Evolutionary conservation across 2,329 filamentous ascomycete genomes (phyloP).

Genomic region (Gliomastix tumulicola): DNA sequence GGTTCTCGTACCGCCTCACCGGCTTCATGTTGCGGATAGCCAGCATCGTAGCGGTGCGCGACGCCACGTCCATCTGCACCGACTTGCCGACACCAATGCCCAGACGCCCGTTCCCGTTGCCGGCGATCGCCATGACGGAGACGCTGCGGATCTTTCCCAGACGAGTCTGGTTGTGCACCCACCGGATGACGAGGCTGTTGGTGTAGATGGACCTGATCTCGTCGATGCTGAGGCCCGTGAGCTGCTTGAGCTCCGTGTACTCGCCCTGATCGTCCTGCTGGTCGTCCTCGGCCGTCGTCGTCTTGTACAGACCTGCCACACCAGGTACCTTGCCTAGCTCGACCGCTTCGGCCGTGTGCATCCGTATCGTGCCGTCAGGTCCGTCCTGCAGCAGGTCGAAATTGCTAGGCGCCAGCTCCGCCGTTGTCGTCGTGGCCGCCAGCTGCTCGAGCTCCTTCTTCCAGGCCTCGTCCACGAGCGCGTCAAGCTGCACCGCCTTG

Average conservation of each 20-base stretch:
- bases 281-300: slow-evolving; percentile 40
- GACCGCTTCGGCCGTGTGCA: slow-evolving; percentile 36
- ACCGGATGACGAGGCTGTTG: slow-evolving; percentile 68
- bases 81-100: slow-evolving; percentile 90
- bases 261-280: slow-evolving; percentile 42
- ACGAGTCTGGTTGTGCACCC: slow-evolving; percentile 87
- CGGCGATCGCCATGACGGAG: slow-evolving; percentile 75
- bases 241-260: slow-evolving; percentile 44
- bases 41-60: slow-evolving; percentile 65
- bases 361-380: slow-evolving; percentile 22
- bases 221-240: slow-evolving; percentile 45
- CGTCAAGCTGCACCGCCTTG: slow-evolving; percentile 27
- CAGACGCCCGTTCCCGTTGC: slow-evolving; percentile 78
- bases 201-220: slow-evolving; percentile 50
- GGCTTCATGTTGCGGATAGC: slow-evolving; percentile 91
- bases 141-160: slow-evolving; percentile 82
- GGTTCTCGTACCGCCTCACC: slow-evolving; percentile 82
- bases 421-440: slow-evolving; percentile 16
- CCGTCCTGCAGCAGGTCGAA: slow-evolving; percentile 28
- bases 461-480: slow-evolving; percentile 26
- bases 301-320: slow-evolving; percentile 43
- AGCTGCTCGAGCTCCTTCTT: slow-evolving; percentile 28
- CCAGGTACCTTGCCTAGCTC: slow-evolving; percentile 46
- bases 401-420: slow-evolving; percentile 21
- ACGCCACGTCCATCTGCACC: slow-evolving; percentile 61